Evolutionary conservation across 176 grass and related monocot genomes (phyloP).

Genomic region (Typha latifolia): DNA sequence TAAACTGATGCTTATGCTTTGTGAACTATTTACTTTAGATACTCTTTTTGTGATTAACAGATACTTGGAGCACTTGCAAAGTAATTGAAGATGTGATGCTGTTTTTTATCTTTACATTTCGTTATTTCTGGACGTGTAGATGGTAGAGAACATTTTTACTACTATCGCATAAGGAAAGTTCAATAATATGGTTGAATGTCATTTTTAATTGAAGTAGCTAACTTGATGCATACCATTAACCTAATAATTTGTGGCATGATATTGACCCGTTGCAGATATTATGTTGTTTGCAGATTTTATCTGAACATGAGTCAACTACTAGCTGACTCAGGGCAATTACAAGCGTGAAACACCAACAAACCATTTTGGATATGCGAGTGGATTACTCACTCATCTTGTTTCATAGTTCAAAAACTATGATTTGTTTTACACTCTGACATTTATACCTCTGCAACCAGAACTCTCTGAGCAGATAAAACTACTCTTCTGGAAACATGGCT

Average conservation of each 20-base stretch:
- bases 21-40: too few species aligned
- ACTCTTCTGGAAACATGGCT: constrained; percentile 5
- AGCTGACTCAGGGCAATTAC: not conserved
- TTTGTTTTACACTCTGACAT: not conserved
- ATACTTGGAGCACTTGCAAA: too few species aligned
- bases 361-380: too few species aligned
- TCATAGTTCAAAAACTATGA: not conserved
- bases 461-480: not conserved
- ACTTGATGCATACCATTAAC: not conserved
- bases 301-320: not conserved
- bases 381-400: not conserved
- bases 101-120: not conserved
- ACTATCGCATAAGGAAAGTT: not conserved
- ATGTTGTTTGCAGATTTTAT: not conserved
- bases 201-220: not conserved
- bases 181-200: not conserved
- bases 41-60: too few species aligned
- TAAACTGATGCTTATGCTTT: too few species aligned
- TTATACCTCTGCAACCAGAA: not conserved
- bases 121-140: not conserved
- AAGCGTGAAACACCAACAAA: too few species aligned
- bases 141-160: not conserved
- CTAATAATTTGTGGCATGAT: not conserved
- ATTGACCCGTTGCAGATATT: too few species aligned
- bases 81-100: not conserved